A percentile compares a stretch with the other conserved stretches of the same genome.
These are phyloP conservation scores for Fusarium sp. DNA, from an alignment of 2,329 filamentous ascomycete species.

Conservation along the genomic window DNA sequence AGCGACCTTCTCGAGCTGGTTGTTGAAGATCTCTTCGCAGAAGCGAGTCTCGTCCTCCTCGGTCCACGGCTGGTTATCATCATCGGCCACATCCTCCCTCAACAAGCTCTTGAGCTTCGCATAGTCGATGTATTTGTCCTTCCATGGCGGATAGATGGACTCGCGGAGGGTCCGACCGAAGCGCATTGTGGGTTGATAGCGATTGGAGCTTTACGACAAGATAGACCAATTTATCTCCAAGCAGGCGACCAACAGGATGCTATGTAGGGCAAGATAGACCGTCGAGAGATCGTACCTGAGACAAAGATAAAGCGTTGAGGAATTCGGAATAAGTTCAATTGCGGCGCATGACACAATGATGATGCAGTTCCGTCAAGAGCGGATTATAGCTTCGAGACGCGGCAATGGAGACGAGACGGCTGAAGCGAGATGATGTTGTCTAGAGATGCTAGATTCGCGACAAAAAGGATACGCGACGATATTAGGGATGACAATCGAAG, in stretches of 20 bases:
- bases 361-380: slow-evolving; percentile 16
- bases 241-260: not conserved
- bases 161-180: slow-evolving; percentile 90
- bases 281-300: not conserved
- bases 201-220: not conserved
- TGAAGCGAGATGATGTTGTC: not conserved
- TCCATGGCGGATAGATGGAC: slow-evolving; percentile 87
- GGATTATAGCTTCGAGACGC: slow-evolving; percentile 7
- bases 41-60: slow-evolving; percentile 94
- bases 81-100: slow-evolving; percentile 76
- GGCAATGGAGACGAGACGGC: not conserved
- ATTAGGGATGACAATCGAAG: not conserved
- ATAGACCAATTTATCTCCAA: slow-evolving; percentile 12
- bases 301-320: not conserved
- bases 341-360: slow-evolving; percentile 29
- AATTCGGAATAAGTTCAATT: slow-evolving; percentile 5
- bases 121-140: slow-evolving; percentile 95
- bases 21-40: slow-evolving; percentile 93
- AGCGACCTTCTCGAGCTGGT: slow-evolving; percentile 94
- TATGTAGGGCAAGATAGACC: not conserved
- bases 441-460: not conserved
- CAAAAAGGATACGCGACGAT: not conserved
- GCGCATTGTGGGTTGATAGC: slow-evolving; percentile 69
- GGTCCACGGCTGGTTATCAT: slow-evolving; percentile 77
- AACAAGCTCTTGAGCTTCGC: slow-evolving; percentile 89